phyloP scores from a whole-genome alignment of 2,329 filamentous ascomycete species.

The Nigrospora oryzae region DNA sequence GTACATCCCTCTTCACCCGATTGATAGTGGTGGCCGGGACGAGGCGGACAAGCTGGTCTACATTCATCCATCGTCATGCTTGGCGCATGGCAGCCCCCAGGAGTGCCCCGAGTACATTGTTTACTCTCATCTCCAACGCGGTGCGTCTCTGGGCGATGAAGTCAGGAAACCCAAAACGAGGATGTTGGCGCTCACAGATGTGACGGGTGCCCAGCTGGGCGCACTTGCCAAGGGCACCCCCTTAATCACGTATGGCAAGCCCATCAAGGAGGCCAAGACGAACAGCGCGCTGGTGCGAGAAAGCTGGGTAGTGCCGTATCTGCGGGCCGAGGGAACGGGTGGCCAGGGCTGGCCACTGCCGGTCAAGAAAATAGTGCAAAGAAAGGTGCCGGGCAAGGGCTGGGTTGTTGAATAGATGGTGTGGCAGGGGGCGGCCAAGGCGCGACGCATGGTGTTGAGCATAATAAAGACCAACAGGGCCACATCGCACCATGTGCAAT shows the following conservation, averaged over 20 bases:
- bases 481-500: too few species aligned
- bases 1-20: constrained; percentile 76
- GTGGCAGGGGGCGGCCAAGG: neutral
- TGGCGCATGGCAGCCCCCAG: constrained; percentile 59
- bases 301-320: constrained; percentile 74
- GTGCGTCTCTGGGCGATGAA: constrained; percentile 38
- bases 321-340: constrained; percentile 59
- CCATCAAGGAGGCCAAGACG: constrained; percentile 69
- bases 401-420: constrained; percentile 57
- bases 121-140: constrained; percentile 76
- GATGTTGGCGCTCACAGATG: constrained; percentile 79
- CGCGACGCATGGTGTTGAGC: too few species aligned
- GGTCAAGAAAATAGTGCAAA: constrained; percentile 76
- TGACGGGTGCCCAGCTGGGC: constrained; percentile 68
- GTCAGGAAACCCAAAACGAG: constrained; percentile 63
- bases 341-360: constrained; percentile 77
- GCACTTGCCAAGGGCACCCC: constrained; percentile 78
- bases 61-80: constrained; percentile 76
- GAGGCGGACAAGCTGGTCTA: constrained; percentile 64
- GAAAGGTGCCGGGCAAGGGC: constrained; percentile 59
- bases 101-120: constrained; percentile 83
- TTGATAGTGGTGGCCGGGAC: constrained; percentile 34
- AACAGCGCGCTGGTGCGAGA: constrained; percentile 48
- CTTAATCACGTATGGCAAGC: constrained; percentile 77
- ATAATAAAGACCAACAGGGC: too few species aligned